Percentiles rank a stretch among this genome's conserved stretches.
Conservation (phyloP, 2,329 filamentous ascomycete species). For the Ascochyta fabae region DNA sequence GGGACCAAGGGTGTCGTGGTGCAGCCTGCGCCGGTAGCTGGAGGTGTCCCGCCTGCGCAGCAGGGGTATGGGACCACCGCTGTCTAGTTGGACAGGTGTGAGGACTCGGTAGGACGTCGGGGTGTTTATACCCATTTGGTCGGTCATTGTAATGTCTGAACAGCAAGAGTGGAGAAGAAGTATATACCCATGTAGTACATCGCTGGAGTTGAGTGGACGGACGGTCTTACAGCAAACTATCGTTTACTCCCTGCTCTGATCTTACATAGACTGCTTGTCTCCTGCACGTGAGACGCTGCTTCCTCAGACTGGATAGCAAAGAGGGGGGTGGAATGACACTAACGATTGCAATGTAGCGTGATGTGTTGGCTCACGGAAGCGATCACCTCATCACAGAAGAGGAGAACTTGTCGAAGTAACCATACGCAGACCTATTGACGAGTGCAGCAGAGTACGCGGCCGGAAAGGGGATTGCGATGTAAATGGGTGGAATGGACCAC, state of each 20-base stretch:
- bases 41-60: conserved; percentile 5
- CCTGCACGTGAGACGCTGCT: background rate
- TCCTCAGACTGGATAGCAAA: background rate
- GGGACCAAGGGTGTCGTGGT: conserved; percentile 46
- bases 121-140: background rate
- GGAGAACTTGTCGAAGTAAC: background rate
- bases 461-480: too few species aligned
- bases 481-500: too few species aligned
- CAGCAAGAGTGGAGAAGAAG: background rate
- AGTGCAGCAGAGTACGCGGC: too few species aligned
- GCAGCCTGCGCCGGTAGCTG: conserved; percentile 3
- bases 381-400: background rate
- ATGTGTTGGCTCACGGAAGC: background rate
- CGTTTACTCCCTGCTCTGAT: background rate
- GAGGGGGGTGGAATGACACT: background rate
- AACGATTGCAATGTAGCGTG: background rate
- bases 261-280: background rate
- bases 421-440: background rate
- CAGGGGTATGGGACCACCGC: conserved; percentile 10
- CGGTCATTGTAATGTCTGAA: background rate
- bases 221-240: background rate
- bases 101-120: background rate
- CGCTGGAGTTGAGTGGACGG: background rate
- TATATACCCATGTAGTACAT: background rate
- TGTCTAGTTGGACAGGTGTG: conserved; percentile 1